A percentile compares a stretch with the other conserved stretches of the same genome.
phyloP scores from a whole-genome alignment of 176 grass and related monocot species.

The Stipa capillata region DNA sequence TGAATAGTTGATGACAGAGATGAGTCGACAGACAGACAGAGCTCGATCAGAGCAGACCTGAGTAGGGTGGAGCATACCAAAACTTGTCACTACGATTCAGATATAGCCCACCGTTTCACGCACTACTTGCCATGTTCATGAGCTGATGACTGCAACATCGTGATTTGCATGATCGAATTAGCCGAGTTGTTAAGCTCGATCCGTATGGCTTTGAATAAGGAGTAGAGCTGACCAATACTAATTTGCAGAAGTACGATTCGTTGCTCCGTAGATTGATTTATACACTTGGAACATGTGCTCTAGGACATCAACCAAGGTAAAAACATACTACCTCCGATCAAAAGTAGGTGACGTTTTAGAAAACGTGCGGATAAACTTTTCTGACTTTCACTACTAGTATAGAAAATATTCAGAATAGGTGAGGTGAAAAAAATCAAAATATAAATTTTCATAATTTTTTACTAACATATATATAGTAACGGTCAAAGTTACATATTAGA shows the following conservation, averaged over 20 bases:
- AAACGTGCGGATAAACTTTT: too few relatives aligned
- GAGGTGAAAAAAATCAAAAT: too few relatives aligned
- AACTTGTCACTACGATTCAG: background rate
- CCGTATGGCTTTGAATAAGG: background rate
- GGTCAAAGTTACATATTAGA: too few relatives aligned
- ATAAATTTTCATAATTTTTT: too few relatives aligned
- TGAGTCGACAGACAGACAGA: background rate
- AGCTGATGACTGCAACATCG: background rate
- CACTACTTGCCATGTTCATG: background rate
- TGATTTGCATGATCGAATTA: background rate
- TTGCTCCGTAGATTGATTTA: background rate
- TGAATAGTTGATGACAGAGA: background rate
- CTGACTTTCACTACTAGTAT: too few relatives aligned
- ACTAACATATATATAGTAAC: too few relatives aligned
- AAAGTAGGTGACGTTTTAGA: too few relatives aligned
- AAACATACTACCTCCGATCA: too few relatives aligned
- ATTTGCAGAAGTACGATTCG: background rate
- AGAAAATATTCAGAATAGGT: too few relatives aligned
- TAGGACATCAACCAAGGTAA: background rate
- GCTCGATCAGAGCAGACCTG: background rate
- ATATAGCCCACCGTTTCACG: background rate
- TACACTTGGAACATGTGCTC: background rate
- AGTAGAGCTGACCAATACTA: background rate
- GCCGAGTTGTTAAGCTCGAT: background rate
- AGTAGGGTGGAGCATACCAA: background rate